Base-by-base conservation (phyloP, 2,329 filamentous ascomycete species). In the Diplodia seriata region DNA sequence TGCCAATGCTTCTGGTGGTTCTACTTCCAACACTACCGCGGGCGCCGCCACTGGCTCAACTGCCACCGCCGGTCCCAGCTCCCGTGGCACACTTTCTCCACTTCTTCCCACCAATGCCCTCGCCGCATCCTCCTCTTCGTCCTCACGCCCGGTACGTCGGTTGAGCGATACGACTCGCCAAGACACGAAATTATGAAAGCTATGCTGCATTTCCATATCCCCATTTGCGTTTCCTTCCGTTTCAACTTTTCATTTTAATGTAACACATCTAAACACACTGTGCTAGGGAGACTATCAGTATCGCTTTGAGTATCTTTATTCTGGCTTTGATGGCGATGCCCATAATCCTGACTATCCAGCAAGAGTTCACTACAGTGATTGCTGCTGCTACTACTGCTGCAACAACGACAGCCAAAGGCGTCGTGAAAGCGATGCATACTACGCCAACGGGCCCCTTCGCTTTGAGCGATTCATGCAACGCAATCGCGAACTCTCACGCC, bases 101-200 rank as follows among this genome's bases (percentile, higher is more conserved):
- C 47, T 49, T 23, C 2, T 51, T 26, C 18, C 26, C 49, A 8
- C 20, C n/a, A 36, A n/a, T 6, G 26, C 26, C 38, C 26, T 47
- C 38, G 14, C 55, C 14, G 26, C 33, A 20, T 38, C 33, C 33
- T 38, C 33, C 33, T 49, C 59, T 26, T 62, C 57, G 12, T 63
- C 59, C 29, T 51, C 59, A 53, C 59, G 59, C n/a, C 59, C 64
- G 40, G 64, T 57, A 57, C 64, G 64, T 50, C 64, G 64, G 38
- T 26, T 53, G 43, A 67, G 55, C 47, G 56, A 67, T 50, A 47
- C 55, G 6, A 51, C 49, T 54, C 66, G 66, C 47, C 66, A 62
- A 33, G 66, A 55, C 33, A 67, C 66, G 54, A 67, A 67, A 55
- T 57, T 67, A 61, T 67, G 65, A 67, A 33, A 9, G 26, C 11